Conservation (phyloP, 352 stramenopile genomes). For the Phytophthora cactorum region DNA sequence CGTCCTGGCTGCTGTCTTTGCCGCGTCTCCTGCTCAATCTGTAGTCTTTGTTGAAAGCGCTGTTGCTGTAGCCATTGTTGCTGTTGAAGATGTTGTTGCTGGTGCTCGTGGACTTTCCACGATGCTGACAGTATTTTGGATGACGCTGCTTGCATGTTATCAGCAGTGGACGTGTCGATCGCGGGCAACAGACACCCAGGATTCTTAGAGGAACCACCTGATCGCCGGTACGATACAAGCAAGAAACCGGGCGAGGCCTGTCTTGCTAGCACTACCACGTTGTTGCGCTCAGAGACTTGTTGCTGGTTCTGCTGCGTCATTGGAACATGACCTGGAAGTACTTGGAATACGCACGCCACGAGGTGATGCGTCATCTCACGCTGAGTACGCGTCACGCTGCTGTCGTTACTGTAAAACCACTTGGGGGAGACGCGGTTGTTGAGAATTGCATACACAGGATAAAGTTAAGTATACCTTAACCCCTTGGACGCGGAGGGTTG, state of each 20-base stretch:
- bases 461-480: background rate
- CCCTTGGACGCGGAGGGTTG: too few relatives aligned
- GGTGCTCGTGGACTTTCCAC: conserved; percentile 7
- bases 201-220: conserved; percentile 1
- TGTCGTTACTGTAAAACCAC: conserved; percentile 48
- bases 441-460: conserved; percentile 21
- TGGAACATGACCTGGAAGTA: background rate
- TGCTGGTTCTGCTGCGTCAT: background rate
- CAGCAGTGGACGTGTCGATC: background rate
- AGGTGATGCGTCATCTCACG: conserved; percentile 45
- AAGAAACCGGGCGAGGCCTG: conserved; percentile 22
- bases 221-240: conserved; percentile 23
- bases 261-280: conserved; percentile 15
- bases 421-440: conserved; percentile 38
- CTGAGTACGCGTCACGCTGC: conserved; percentile 35
- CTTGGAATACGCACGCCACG: conserved; percentile 33
- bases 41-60: conserved; percentile 1
- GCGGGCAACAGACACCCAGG: conserved; percentile 4
- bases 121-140: background rate
- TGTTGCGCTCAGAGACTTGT: too few relatives aligned
- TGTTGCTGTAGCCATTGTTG: conserved; percentile 7
- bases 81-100: conserved; percentile 7
- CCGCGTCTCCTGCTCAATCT: background rate
- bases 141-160: background rate
- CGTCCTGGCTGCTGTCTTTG: background rate